These are phyloP conservation scores for Pseudotsuga menziesii DNA, from an alignment of 75 land plant genomes.

Conservation along the genomic window DNA sequence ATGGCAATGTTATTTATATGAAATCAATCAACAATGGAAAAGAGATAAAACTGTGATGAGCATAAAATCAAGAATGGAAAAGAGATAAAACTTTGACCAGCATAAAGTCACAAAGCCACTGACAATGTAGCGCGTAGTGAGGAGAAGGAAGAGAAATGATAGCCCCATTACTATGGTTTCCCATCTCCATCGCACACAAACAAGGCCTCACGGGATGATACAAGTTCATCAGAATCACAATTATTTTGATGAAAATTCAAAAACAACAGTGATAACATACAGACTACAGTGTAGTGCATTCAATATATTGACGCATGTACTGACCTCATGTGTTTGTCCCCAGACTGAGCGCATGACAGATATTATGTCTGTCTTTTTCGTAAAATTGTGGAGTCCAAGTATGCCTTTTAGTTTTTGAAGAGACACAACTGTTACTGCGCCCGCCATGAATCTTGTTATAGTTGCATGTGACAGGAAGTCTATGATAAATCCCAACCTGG, in stretches of 20 bases:
- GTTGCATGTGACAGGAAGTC: constrained; percentile 87
- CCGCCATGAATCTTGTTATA: constrained; percentile 82
- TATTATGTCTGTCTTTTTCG: constrained; percentile 61
- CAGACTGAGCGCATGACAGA: constrained; percentile 76
- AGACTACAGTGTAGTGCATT: not conserved
- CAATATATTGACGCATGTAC: not conserved
- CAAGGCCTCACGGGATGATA: constrained; percentile 7
- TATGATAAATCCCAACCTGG: constrained; percentile 85
- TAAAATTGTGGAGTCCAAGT: constrained; percentile 56
- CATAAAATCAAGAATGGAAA: not conserved
- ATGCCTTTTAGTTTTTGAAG: constrained; percentile 86
- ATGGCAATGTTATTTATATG: constrained; percentile 8
- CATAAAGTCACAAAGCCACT: constrained; percentile 15
- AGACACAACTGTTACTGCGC: constrained; percentile 68
- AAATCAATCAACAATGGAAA: no score
- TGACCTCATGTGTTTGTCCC: constrained; percentile 65
- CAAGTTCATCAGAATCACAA: not conserved
- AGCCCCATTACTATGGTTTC: constrained; percentile 63
- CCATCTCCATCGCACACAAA: constrained; percentile 86
- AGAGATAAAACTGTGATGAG: no score
- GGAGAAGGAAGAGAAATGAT: constrained; percentile 62
- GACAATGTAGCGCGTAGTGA: constrained; percentile 54
- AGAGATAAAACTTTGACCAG: not conserved
- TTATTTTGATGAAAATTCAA: not conserved
- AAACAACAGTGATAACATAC: not conserved